Base-by-base conservation (phyloP, 192 early-diverging fungal species). In the Helicostylum pulchrum region DNA sequence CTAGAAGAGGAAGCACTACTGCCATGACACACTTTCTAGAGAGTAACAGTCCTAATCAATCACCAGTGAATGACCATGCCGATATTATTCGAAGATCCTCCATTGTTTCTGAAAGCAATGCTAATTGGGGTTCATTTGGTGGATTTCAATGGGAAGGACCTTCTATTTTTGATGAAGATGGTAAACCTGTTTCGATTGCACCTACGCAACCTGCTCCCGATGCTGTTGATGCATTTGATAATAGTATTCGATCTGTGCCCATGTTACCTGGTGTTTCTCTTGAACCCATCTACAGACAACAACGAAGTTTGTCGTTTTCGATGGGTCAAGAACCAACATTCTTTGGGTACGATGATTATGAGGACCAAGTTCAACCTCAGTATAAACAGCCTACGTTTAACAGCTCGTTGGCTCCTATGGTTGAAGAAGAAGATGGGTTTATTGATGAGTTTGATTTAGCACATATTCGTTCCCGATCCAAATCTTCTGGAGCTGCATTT, bases 401-500 rank as follows among this genome's bases (percentile, higher is more conserved):
- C 50, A 66, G 54, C 12, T 74, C 76, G 23, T 57, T 80, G 14
- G 72, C 78, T 5, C 66, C 68, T 39, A 88, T 77, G 78, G 75
- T 84, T 15, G 78, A 84, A 47, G 71, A 72, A 8, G 66, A 68
- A 15, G 60, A 68, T n/a, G 23, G 17, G 0, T 49, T 56, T 21
- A 17, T 67, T 19, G 81, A 81, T 59, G 77, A 78, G 6, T 72
- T 71, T 21, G 45, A 65, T 39, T 54, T 79, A 8, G 76, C 80
- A 8, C 78, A 78, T 61, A 78, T 73, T 14, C 75, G 87, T 36
- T 70, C 75, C 9, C 63, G 86, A 23, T 87, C 84, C 17, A 85
- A 89, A 67, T 88, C 85, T 3, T 85, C 87, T 5, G 85, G 85
- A 10, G 85, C 83, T 2, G 84, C 88, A 48, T 87, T 83, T 71